These are phyloP conservation scores for Verticillium isaacii DNA, from an alignment of 2,329 filamentous ascomycete genomes.

Conservation along the genomic window DNA sequence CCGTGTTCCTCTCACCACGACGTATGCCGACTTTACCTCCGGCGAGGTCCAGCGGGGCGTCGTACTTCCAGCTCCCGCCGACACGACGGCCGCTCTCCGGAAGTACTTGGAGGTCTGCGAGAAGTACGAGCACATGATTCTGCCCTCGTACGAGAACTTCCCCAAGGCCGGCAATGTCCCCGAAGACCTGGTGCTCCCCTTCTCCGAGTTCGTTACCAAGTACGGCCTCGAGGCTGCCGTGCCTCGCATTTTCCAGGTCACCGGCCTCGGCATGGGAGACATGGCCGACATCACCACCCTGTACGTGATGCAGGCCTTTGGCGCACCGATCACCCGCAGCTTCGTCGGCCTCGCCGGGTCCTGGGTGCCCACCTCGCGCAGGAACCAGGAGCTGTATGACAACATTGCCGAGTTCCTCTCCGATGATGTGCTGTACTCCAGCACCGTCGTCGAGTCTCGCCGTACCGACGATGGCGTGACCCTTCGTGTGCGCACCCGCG, in stretches of 20 bases:
- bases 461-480: conserved; percentile 21
- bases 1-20: conserved; percentile 20
- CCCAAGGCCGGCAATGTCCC: conserved; percentile 25
- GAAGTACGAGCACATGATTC: conserved; percentile 23
- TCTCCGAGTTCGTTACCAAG: conserved; percentile 41
- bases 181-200: conserved; percentile 37
- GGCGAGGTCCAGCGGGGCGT: conserved; percentile 18
- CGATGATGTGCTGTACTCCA: conserved; percentile 29
- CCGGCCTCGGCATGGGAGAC: conserved; percentile 38
- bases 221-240: conserved; percentile 36
- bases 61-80: conserved; percentile 15
- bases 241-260: conserved; percentile 31
- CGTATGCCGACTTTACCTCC: conserved; percentile 28
- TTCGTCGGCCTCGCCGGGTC: conserved; percentile 22
- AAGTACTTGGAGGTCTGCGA: conserved; percentile 21
- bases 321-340: conserved; percentile 26
- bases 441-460: conserved; percentile 23
- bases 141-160: conserved; percentile 32
- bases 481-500: conserved; percentile 15
- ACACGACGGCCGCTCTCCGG: conserved; percentile 17
- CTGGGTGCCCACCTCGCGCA: conserved; percentile 26
- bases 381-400: conserved; percentile 35
- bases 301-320: conserved; percentile 38
- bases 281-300: conserved; percentile 35
- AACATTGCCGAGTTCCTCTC: conserved; percentile 27